These are phyloP conservation scores for Cystoisospora suis DNA, from an alignment of 169 alveolate genomes.

Conservation along the genomic window DNA sequence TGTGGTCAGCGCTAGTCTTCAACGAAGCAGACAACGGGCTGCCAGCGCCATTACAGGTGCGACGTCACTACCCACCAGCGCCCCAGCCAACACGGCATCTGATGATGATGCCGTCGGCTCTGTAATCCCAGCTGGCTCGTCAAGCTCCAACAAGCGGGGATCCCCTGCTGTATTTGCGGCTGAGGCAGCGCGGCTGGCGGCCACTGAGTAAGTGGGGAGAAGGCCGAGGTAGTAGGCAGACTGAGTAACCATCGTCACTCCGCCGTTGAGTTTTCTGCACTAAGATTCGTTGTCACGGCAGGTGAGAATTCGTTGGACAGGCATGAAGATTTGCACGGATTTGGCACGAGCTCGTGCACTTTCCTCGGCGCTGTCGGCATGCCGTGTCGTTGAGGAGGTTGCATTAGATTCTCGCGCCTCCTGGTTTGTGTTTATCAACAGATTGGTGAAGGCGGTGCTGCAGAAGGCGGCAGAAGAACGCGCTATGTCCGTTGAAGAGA, in stretches of 20 bases:
- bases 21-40: constrained; percentile 30
- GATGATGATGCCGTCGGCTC: not conserved
- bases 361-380: no score
- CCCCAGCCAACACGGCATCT: not conserved
- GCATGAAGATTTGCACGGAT: no score
- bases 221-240: no score
- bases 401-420: no score
- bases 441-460: constrained; percentile 34
- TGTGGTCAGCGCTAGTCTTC: constrained; percentile 24
- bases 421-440: not conserved
- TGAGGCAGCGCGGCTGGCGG: constrained; percentile 13
- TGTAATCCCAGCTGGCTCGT: not conserved
- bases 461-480: constrained; percentile 48
- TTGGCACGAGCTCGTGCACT: no score
- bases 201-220: not conserved
- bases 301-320: no score
- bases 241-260: no score
- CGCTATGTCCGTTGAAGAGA: constrained; percentile 43
- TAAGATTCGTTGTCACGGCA: no score
- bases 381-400: no score
- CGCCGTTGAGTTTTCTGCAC: no score
- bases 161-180: not conserved
- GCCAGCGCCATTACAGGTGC: not conserved
- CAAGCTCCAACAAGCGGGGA: not conserved
- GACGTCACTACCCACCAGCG: not conserved